Evolutionary conservation across 129 eudicot species (phyloP).

Genomic region (Arctium lappa): DNA sequence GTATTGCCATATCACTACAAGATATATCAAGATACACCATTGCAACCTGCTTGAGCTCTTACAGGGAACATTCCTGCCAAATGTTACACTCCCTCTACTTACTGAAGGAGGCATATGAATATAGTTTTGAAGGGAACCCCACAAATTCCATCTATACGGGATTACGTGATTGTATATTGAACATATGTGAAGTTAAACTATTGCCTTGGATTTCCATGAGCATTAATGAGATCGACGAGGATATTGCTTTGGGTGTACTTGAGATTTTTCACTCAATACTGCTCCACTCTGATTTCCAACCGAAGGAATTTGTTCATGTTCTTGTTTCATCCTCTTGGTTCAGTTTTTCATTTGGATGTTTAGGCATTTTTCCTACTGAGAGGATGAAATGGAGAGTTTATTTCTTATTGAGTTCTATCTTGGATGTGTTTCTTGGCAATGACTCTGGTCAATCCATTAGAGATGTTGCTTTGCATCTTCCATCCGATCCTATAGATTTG

Average conservation of each 20-base stretch:
- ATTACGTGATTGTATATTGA: constrained; percentile 48
- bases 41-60: constrained; percentile 43
- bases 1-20: constrained; percentile 42
- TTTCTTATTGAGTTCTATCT: constrained; percentile 65
- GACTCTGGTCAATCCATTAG: constrained; percentile 67
- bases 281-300: constrained; percentile 44
- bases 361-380: constrained; percentile 79
- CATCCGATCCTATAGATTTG: constrained; percentile 84
- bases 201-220: constrained; percentile 69
- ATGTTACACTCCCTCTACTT: constrained; percentile 70
- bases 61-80: constrained; percentile 40
- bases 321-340: constrained; percentile 81
- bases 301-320: constrained; percentile 47
- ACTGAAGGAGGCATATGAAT: constrained; percentile 77
- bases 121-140: constrained; percentile 37
- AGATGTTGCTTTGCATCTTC: constrained; percentile 73
- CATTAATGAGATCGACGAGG: constrained; percentile 67
- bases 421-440: constrained; percentile 64
- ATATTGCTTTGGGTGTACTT: constrained; percentile 64
- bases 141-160: constrained; percentile 27
- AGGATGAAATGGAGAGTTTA: constrained; percentile 76
- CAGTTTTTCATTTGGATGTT: constrained; percentile 70
- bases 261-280: constrained; percentile 66
- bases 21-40: constrained; percentile 58
- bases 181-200: constrained; percentile 55